A percentile compares a stretch with the other conserved stretches of the same genome.
These are phyloP conservation scores for Phlyctochytrium arcticum DNA, from an alignment of 192 early-diverging fungal species.

Conservation along the genomic window DNA sequence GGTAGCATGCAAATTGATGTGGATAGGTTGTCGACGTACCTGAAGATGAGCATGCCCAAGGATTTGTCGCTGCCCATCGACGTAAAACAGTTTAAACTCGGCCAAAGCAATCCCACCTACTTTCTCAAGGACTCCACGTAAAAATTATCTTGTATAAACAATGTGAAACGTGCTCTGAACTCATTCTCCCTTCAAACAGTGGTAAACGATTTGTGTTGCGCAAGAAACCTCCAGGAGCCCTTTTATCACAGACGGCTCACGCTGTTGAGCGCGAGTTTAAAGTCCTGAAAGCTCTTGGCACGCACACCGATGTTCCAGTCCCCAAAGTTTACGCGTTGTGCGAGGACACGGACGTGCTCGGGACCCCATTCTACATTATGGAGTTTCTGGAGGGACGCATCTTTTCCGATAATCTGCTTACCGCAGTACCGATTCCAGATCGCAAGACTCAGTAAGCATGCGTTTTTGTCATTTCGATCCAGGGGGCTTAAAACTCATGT, in stretches of 20 bases:
- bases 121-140: conserved; percentile 61
- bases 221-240: conserved; percentile 86
- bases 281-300: conserved; percentile 71
- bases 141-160: background rate
- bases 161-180: background rate
- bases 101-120: conserved; percentile 95
- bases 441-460: conserved; percentile 23
- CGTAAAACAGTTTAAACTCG: conserved; percentile 83
- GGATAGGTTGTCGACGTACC: conserved; percentile 54
- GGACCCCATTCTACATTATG: conserved; percentile 96
- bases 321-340: conserved; percentile 85
- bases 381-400: conserved; percentile 91
- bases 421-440: conserved; percentile 6
- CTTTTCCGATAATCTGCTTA: conserved; percentile 52
- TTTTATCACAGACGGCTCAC: conserved; percentile 84
- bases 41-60: conserved; percentile 41
- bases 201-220: conserved; percentile 71
- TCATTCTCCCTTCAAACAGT: conserved; percentile 31
- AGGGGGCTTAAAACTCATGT: too few relatives aligned
- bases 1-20: conserved; percentile 52
- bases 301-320: conserved; percentile 77
- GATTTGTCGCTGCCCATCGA: conserved; percentile 54
- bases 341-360: conserved; percentile 76
- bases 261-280: conserved; percentile 89
- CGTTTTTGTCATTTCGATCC: conserved; percentile 1